Conservation (phyloP, 2,329 filamentous ascomycete genomes). For the Lomentospora prolificans region DNA sequence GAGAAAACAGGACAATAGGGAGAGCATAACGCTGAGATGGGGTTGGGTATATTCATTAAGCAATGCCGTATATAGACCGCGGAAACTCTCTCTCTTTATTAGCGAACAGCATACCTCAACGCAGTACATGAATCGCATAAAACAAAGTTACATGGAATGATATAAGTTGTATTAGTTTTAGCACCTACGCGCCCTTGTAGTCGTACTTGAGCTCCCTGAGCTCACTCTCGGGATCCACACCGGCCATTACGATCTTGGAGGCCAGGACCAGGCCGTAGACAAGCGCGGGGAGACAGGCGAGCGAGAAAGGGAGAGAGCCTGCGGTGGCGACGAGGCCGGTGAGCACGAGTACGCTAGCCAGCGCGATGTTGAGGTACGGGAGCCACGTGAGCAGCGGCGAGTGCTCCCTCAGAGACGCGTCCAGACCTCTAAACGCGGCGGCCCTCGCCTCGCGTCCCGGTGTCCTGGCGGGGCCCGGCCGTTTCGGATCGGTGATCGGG, state of each 20-base stretch:
- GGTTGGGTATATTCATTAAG: background rate
- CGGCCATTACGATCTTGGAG: slow-evolving; percentile 56
- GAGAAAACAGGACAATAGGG: background rate
- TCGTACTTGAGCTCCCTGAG: slow-evolving; percentile 52
- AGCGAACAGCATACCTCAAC: background rate
- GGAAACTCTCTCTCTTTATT: background rate
- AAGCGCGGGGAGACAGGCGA: slow-evolving; percentile 39
- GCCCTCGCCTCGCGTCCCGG: slow-evolving; percentile 6
- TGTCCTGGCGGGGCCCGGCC: slow-evolving; percentile 8
- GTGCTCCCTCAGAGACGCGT: slow-evolving; percentile 11
- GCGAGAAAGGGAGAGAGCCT: slow-evolving; percentile 21
- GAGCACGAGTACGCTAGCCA: slow-evolving; percentile 43
- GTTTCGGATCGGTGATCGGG: slow-evolving; percentile 11
- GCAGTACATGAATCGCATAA: background rate
- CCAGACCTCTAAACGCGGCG: slow-evolving; percentile 6
- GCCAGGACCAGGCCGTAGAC: slow-evolving; percentile 52
- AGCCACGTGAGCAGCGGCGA: slow-evolving; percentile 22
- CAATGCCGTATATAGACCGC: background rate
- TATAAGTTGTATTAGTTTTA: too few species aligned
- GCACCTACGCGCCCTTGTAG: slow-evolving; percentile 52
- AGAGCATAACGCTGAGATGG: background rate
- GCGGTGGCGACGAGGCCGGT: slow-evolving; percentile 29
- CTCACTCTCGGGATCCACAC: slow-evolving; percentile 58
- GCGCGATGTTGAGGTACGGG: slow-evolving; percentile 47
- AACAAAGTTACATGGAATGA: too few species aligned